Percentiles rank a stretch among this genome's conserved stretches.
Conservation (phyloP, 768 basidiomycete genomes). For the Amanita pallidorosea region DNA sequence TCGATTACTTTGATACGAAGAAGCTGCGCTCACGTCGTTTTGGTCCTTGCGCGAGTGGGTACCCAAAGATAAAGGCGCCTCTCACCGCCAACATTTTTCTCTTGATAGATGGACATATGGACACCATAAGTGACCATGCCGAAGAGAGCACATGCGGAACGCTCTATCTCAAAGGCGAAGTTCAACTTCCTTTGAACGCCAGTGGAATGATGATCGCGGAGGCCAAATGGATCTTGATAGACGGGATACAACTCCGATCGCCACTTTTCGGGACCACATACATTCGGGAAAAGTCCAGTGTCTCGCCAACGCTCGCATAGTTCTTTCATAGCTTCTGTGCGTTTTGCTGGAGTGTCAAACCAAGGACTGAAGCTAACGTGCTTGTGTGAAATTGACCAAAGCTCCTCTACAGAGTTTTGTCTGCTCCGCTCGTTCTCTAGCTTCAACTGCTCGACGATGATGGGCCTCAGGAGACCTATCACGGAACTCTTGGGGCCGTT, state of each 20-base stretch:
- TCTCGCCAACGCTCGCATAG: constrained; percentile 74
- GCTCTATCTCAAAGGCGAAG: constrained; percentile 82
- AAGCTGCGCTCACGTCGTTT: constrained; percentile 62
- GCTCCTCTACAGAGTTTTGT: constrained; percentile 17
- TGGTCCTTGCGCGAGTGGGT: constrained; percentile 74
- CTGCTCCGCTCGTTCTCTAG: constrained; percentile 33
- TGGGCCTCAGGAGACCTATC: constrained; percentile 50
- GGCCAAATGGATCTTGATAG: constrained; percentile 60
- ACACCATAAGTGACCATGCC: constrained; percentile 88
- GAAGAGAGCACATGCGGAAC: constrained; percentile 81
- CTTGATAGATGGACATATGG: constrained; percentile 73
- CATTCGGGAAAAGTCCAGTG: constrained; percentile 43
- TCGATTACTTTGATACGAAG: neutral
- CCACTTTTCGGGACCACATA: constrained; percentile 76
- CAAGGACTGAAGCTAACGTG: constrained; percentile 39
- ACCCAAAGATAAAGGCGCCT: constrained; percentile 66
- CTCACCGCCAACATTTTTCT: constrained; percentile 20
- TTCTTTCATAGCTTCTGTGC: constrained; percentile 51
- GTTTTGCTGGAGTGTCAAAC: constrained; percentile 43
- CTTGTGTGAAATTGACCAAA: constrained; percentile 27
- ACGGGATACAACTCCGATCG: constrained; percentile 75
- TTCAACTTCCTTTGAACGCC: constrained; percentile 31
- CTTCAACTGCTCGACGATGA: constrained; percentile 42
- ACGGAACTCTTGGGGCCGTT: constrained; percentile 40
- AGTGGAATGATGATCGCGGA: constrained; percentile 33